Base-by-base conservation (phyloP, 176 grass and related monocot species). In the Triticum turgidum region DNA sequence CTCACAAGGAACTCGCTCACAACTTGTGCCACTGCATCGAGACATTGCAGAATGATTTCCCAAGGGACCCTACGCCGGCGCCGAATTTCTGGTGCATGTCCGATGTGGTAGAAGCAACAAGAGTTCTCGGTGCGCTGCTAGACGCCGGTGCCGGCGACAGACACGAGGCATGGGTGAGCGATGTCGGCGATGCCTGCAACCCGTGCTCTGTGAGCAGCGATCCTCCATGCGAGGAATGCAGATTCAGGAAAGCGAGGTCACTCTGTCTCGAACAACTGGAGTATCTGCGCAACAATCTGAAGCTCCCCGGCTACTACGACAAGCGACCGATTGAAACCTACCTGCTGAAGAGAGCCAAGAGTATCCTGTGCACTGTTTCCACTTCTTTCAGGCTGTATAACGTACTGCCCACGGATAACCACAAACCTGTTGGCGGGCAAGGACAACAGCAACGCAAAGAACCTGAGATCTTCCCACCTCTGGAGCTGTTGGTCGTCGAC, bases 371-470 rank as follows among this genome's bases (percentile, higher is more conserved):
- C 35, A 71, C 69, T 12, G 35, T 71, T 41, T 71, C 69, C 20
- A 71, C 18, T 41, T 71, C 69, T 41, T 71, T 71, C 69, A 71
- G 69, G 69, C 20, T 71, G 69, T 71, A 71, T 12, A 39, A 70
- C 0, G 69, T 71, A 11, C 17, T 70, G 4, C 18, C 68, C 17
- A 39, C 13, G 1, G 67, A 69, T 15, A 69, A 37, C 9, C 67
- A 38, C 17, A 69, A 37, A 69, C 32, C 20, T 70, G 34, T 20
- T 37, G 33, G 34, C 20, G 18, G 17, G 68, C 54, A 58, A 58
- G 54, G 54, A 20, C 54, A 58, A 58, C 17, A 0, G 54, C 33
- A 70, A 70, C 15, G 0, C 34, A 70, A 39, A 39, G 68, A 70
- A n/a, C 0, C 32, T 3, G 67, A 69, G 67, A 69, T 20, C 17